Evolutionary conservation across 176 grass and related monocot species (phyloP).

Genomic region (Pharus latifolius): DNA sequence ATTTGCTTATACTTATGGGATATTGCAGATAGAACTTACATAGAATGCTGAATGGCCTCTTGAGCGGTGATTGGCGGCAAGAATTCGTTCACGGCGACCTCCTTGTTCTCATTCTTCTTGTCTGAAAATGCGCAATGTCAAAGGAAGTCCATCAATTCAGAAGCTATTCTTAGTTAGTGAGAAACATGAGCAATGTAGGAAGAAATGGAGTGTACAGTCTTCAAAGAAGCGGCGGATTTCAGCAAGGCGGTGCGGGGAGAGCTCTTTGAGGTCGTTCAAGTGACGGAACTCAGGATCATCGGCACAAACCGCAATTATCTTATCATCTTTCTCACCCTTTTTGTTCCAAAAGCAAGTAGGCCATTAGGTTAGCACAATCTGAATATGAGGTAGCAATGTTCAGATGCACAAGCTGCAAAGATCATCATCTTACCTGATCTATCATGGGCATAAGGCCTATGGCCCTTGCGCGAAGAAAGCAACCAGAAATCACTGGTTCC

Average conservation of each 20-base stretch:
- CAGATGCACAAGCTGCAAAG: neutral
- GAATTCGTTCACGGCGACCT: slow-evolving; percentile 39
- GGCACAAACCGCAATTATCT: slow-evolving; percentile 52
- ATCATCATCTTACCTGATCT: slow-evolving; percentile 29
- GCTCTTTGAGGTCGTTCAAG: slow-evolving; percentile 39
- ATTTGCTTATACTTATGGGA: neutral
- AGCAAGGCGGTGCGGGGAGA: slow-evolving; percentile 46
- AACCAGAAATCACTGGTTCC: slow-evolving; percentile 41
- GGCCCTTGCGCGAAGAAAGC: slow-evolving; percentile 44
- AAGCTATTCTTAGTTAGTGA: neutral
- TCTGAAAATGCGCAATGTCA: slow-evolving; percentile 3
- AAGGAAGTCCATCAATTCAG: neutral
- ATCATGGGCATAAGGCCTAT: slow-evolving; percentile 68
- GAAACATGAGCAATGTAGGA: neutral
- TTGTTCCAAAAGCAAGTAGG: neutral
- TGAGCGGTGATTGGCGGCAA: slow-evolving; percentile 31
- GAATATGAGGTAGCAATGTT: neutral
- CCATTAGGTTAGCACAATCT: slow-evolving; percentile 5
- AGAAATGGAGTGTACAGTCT: slow-evolving; percentile 27
- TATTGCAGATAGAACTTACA: slow-evolving; percentile 31
- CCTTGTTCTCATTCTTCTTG: slow-evolving; percentile 53
- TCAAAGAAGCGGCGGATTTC: slow-evolving; percentile 61
- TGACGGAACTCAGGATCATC: slow-evolving; percentile 49
- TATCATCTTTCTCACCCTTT: slow-evolving; percentile 52
- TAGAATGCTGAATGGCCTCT: slow-evolving; percentile 30